These are phyloP conservation scores for Gymnopilus junonius DNA, from an alignment of 768 basidiomycete genomes.

Conservation along the genomic window DNA sequence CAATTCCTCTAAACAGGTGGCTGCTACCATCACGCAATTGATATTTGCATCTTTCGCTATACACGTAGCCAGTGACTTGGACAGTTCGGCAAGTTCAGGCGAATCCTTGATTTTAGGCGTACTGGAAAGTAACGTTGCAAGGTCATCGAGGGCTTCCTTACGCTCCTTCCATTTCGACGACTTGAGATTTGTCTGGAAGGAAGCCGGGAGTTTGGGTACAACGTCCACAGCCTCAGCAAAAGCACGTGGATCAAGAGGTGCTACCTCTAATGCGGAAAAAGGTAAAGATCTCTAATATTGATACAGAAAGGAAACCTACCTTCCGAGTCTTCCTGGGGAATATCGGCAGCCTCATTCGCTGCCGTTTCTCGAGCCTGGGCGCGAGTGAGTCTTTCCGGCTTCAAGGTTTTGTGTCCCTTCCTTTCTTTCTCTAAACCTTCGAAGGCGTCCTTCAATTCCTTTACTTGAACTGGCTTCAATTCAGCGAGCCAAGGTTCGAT, in stretches of 20 bases:
- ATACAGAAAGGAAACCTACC: constrained; percentile 38
- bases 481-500: constrained; percentile 87
- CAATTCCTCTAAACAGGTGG: constrained; percentile 82
- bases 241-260: constrained; percentile 73
- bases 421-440: constrained; percentile 83
- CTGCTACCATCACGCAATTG: constrained; percentile 90
- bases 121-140: constrained; percentile 68
- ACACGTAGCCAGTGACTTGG: constrained; percentile 76
- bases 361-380: constrained; percentile 76
- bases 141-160: constrained; percentile 88
- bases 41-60: constrained; percentile 93
- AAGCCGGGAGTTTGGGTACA: constrained; percentile 71
- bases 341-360: constrained; percentile 40
- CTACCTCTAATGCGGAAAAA: constrained; percentile 41
- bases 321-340: constrained; percentile 45
- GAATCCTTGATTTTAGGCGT: constrained; percentile 82
- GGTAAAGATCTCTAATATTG: constrained; percentile 12
- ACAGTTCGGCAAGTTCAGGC: constrained; percentile 75
- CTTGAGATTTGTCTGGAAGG: constrained; percentile 72
- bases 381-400: constrained; percentile 80
- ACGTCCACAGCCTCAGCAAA: constrained; percentile 86
- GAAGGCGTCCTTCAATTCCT: constrained; percentile 92
- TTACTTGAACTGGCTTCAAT: constrained; percentile 95
- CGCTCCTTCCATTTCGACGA: constrained; percentile 99
- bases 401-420: constrained; percentile 81